Evolutionary conservation across 2,329 filamentous ascomycete genomes (phyloP).

Genomic region (Claviceps arundinis): DNA sequence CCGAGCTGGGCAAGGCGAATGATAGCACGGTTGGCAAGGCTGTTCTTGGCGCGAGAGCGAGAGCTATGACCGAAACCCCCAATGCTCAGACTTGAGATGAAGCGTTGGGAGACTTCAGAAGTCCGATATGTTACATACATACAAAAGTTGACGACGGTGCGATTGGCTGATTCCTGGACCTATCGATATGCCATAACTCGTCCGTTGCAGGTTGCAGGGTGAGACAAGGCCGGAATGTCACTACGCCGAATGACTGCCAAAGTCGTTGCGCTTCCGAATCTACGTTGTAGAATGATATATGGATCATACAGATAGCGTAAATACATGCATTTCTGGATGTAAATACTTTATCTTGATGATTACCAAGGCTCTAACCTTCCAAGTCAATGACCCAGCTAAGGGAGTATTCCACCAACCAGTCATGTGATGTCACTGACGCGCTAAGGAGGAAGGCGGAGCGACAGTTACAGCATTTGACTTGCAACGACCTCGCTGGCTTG

Average conservation of each 20-base stretch:
- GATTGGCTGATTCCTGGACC: too few relatives aligned
- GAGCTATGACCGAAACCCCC: slow-evolving; percentile 14
- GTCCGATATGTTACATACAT: too few relatives aligned
- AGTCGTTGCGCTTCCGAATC: background rate
- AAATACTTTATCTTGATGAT: too few relatives aligned
- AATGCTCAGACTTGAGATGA: slow-evolving; percentile 9
- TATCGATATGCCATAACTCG: too few relatives aligned
- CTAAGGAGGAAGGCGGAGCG: background rate
- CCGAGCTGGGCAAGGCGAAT: slow-evolving; percentile 47
- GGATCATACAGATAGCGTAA: too few relatives aligned
- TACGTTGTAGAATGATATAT: too few relatives aligned
- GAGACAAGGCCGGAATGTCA: background rate
- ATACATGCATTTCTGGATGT: too few relatives aligned
- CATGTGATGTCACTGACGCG: slow-evolving; percentile 25
- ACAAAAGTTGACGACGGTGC: too few relatives aligned
- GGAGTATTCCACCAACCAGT: slow-evolving; percentile 11
- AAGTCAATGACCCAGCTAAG: too few relatives aligned
- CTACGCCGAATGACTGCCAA: background rate
- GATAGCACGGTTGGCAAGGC: slow-evolving; percentile 56
- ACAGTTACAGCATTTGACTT: background rate
- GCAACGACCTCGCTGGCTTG: slow-evolving; percentile 10
- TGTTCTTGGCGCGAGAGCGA: slow-evolving; percentile 36
- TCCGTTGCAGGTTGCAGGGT: background rate
- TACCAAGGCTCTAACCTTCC: too few relatives aligned
- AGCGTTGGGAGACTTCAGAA: background rate